phyloP scores from a whole-genome alignment of 2,329 filamentous ascomycete genomes.

The Scedosporium aurantiacum region DNA sequence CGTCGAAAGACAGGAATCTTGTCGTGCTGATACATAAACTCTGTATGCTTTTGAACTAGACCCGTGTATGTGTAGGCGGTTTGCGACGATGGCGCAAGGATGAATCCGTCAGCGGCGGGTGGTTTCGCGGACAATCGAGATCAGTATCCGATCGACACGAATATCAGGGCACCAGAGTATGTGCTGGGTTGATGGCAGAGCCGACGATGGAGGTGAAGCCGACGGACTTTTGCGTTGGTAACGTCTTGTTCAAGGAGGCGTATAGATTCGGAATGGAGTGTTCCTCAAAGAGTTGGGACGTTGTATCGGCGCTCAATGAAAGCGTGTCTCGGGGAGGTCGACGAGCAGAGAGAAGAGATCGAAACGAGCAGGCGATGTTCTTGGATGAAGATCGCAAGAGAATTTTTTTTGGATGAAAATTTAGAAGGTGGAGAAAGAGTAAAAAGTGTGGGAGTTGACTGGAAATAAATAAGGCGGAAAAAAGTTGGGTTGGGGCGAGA shows the following conservation, averaged over 20 bases:
- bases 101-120: neutral
- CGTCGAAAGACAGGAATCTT: conserved; percentile 82
- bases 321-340: neutral
- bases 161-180: no score
- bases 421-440: neutral
- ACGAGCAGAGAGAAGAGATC: neutral
- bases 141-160: no score
- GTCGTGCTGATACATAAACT: conserved; percentile 99
- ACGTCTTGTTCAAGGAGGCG: neutral
- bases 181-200: no score
- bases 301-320: neutral
- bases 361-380: neutral
- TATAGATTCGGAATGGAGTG: neutral
- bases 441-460: neutral
- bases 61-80: neutral
- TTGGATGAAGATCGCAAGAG: conserved; percentile 1
- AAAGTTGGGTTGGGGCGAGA: conserved; percentile 11
- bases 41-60: conserved; percentile 25
- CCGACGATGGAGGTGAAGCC: no score
- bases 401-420: neutral
- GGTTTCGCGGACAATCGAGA: no score
- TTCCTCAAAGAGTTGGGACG: neutral
- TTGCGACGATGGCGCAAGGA: neutral
- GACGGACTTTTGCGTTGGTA: no score
- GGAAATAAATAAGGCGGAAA: conserved; percentile 6